Base-by-base conservation (phyloP, 495 filamentous ascomycete genomes). In the Recurvomyces mirabilis region DNA sequence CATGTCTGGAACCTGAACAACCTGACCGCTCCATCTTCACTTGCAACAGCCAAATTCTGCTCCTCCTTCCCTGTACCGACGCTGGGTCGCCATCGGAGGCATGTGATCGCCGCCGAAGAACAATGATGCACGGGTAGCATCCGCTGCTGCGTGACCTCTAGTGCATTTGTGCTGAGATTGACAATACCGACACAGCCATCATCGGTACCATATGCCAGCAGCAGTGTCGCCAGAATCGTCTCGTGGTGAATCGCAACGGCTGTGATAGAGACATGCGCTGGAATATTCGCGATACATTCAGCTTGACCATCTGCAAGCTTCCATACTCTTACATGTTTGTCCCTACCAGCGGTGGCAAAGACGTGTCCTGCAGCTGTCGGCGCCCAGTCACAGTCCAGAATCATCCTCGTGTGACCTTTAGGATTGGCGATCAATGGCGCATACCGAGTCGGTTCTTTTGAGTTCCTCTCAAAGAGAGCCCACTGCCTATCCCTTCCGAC, bases 401-500 rank as follows among this genome's bases (percentile, higher is more conserved):
- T 84, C 86, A 96, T 94, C 41, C 91, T 67, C 15, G 81, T 69
- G 62, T 99, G 91, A 1, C 81, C 88, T 64, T 91, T 94, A 1
- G 79, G 74, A 50, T 91, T 84, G 6, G 73, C 68, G 33, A 75
- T 61, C 14, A 69, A 46, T 2, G 81, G 63, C 31, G 58, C 64
- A 46, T 82, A 93, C 15, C 52, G 52, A 10, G 40, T 49, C 0
- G 48, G 58, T 2, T 65, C 61, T 24, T 51, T 45, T 10, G 58
- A 56, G 28, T 55, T 56, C 32, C 74, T 66, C 47, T 75, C 59
- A 53, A 85, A 96, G 6, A 96, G 68, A 0, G 74, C 78, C 89
- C 89, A 96, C 58, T 87, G 83, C 28, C 91, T 67, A 57, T 99
- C 91, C 45, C 93, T 72, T 3, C 89, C 89, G 11, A 94, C 88